Percentiles rank a stretch among this genome's conserved stretches.
Evolutionary conservation across 2,329 filamentous ascomycete genomes (phyloP).

Genomic region (Cladophialophora immunda): DNA sequence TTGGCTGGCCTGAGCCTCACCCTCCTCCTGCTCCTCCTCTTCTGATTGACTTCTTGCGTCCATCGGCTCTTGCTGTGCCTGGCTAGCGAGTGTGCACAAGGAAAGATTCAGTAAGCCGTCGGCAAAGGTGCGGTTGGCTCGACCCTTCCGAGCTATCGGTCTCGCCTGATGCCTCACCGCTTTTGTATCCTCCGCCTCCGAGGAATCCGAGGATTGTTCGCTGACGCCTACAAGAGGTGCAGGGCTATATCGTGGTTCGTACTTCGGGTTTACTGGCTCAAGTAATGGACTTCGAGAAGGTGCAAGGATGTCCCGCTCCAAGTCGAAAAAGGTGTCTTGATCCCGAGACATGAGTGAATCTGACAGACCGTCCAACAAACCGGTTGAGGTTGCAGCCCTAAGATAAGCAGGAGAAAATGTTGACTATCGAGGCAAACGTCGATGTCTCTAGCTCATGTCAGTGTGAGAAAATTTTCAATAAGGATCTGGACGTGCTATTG

Average conservation of each 20-base stretch:
- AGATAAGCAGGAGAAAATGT: background rate
- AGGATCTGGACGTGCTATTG: slow-evolving; percentile 2
- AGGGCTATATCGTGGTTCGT: slow-evolving; percentile 44
- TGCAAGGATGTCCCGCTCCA: slow-evolving; percentile 31
- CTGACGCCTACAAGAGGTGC: slow-evolving; percentile 45
- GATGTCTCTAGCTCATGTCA: slow-evolving; percentile 3
- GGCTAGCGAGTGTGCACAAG: slow-evolving; percentile 71
- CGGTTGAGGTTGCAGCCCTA: background rate
- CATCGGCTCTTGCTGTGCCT: slow-evolving; percentile 64
- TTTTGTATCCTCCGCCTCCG: slow-evolving; percentile 38
- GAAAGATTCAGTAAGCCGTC: slow-evolving; percentile 73
- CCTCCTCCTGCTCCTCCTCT: slow-evolving; percentile 54
- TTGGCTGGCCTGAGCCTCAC: background rate
- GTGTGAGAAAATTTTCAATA: background rate
- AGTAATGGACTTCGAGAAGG: slow-evolving; percentile 47
- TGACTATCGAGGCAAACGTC: background rate
- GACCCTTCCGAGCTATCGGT: slow-evolving; percentile 42
- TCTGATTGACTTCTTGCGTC: slow-evolving; percentile 54
- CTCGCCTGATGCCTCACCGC: slow-evolving; percentile 30
- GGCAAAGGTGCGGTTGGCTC: slow-evolving; percentile 56
- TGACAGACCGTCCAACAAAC: slow-evolving; percentile 9
- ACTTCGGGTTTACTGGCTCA: slow-evolving; percentile 44
- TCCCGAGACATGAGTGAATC: slow-evolving; percentile 33
- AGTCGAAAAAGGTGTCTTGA: slow-evolving; percentile 28
- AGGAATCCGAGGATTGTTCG: slow-evolving; percentile 30